Evolutionary conservation across 257 asterid genomes (phyloP).

Genomic region (Marsdenia floribunda): DNA sequence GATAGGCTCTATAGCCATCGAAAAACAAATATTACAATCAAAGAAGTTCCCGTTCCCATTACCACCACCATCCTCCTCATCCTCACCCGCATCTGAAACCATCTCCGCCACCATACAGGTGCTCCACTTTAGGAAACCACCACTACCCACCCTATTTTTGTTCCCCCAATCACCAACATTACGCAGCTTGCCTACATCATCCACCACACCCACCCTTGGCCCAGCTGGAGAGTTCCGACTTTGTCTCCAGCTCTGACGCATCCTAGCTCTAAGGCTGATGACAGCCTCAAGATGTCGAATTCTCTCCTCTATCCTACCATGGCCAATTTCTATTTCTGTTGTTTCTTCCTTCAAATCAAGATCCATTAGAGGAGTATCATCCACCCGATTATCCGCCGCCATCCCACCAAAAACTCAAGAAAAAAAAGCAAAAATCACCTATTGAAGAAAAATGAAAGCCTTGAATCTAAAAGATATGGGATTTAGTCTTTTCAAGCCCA

Average conservation of each 20-base stretch:
- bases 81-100: slow-evolving; percentile 47
- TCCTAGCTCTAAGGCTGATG: slow-evolving; percentile 70
- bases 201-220: slow-evolving; percentile 17
- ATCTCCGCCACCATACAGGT: slow-evolving; percentile 70
- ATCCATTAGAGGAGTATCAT: slow-evolving; percentile 53
- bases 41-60: slow-evolving; percentile 32
- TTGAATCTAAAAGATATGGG: background rate
- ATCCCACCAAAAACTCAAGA: slow-evolving; percentile 17
- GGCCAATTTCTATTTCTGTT: slow-evolving; percentile 44
- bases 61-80: slow-evolving; percentile 32
- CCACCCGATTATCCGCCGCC: slow-evolving; percentile 51
- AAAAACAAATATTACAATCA: slow-evolving; percentile 44
- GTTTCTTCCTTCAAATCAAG: slow-evolving; percentile 85
- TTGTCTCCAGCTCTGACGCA: slow-evolving; percentile 61
- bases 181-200: slow-evolving; percentile 25
- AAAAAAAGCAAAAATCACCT: too few relatives aligned
- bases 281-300: slow-evolving; percentile 76
- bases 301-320: slow-evolving; percentile 66
- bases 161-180: slow-evolving; percentile 30
- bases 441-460: slow-evolving; percentile 10
- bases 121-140: slow-evolving; percentile 65
- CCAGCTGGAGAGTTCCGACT: slow-evolving; percentile 30
- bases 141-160: too few relatives aligned
- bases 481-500: background rate
- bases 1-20: slow-evolving; percentile 42